Percentiles rank a stretch among this genome's conserved stretches.
phyloP scores from a whole-genome alignment of 2,329 filamentous ascomycete genomes.

The Clarireedia paspali region DNA sequence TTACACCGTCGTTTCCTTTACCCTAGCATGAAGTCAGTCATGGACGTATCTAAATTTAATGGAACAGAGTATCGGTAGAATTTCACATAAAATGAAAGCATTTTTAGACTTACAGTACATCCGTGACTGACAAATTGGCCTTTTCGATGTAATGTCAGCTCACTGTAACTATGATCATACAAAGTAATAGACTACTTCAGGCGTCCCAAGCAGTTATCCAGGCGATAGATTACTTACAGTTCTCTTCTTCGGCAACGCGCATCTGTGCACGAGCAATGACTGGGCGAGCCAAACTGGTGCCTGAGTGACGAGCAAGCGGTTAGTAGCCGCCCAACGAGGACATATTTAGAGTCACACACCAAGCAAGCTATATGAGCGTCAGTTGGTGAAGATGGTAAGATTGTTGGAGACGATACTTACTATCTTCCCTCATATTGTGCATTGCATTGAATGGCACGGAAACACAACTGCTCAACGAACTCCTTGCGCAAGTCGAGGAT shows the following conservation, averaged over 20 bases:
- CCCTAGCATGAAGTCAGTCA: slow-evolving; percentile 16
- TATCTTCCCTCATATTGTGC: slow-evolving; percentile 62
- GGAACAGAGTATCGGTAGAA: too few species aligned
- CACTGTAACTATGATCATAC: too few species aligned
- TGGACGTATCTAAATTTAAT: too few species aligned
- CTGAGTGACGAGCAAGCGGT: slow-evolving; percentile 23
- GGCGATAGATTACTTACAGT: slow-evolving; percentile 39
- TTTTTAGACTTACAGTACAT: too few species aligned
- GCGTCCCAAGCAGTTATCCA: slow-evolving; percentile 39
- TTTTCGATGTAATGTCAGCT: too few species aligned
- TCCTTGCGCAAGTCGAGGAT: slow-evolving; percentile 36
- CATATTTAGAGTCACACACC: slow-evolving; percentile 28
- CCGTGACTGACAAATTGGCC: too few species aligned
- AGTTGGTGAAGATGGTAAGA: too few species aligned
- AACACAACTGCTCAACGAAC: slow-evolving; percentile 70
- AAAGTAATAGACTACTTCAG: too few species aligned
- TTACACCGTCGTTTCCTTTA: slow-evolving; percentile 48
- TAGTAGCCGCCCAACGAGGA: background rate
- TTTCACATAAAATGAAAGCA: too few species aligned
- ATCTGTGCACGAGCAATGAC: slow-evolving; percentile 64
- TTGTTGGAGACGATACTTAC: too few species aligned
- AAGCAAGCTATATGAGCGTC: slow-evolving; percentile 34
- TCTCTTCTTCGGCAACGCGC: slow-evolving; percentile 53
- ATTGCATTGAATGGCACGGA: slow-evolving; percentile 69
- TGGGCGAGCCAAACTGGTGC: slow-evolving; percentile 58